A percentile compares a stretch with the other conserved stretches of the same genome.
phyloP scores from a whole-genome alignment of 371 early-diverging fungal genomes.

The Zancudomyces culisetae region DNA sequence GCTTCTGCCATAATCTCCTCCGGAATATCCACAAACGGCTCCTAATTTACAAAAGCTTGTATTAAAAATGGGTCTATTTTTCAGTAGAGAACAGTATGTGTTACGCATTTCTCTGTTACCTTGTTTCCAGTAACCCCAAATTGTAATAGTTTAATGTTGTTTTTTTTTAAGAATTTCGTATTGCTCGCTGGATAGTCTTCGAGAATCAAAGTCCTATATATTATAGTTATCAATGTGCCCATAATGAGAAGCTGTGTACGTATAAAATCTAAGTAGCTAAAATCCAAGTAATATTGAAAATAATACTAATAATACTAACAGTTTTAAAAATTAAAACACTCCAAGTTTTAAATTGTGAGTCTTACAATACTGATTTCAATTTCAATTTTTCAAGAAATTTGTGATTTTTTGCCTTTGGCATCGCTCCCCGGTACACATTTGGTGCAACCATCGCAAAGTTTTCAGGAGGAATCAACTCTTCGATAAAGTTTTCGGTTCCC shows the following conservation, averaged over 20 bases:
- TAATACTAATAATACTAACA: too few species aligned
- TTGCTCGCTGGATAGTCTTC: conserved; percentile 93
- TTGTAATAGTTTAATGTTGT: conserved; percentile 64
- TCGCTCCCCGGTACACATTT: conserved; percentile 78
- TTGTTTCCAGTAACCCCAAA: conserved; percentile 94
- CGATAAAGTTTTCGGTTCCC: conserved; percentile 4
- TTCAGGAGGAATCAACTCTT: conserved; percentile 57
- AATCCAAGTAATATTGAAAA: too few species aligned
- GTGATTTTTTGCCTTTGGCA: conserved; percentile 76
- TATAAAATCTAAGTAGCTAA: too few species aligned
- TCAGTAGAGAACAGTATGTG: conserved; percentile 18
- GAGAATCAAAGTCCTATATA: conserved; percentile 44
- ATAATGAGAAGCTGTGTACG: too few species aligned
- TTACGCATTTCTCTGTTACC: not conserved
- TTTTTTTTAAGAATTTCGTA: conserved; percentile 65
- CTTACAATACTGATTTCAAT: conserved; percentile 61
- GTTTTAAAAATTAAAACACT: not conserved
- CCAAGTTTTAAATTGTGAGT: not conserved
- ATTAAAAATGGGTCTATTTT: conserved; percentile 1
- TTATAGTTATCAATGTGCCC: not conserved
- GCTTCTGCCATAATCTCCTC: conserved; percentile 80
- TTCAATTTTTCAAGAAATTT: conserved; percentile 73
- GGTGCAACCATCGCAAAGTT: conserved; percentile 86
- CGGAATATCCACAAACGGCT: conserved; percentile 95
- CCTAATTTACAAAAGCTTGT: conserved; percentile 25